Conservation (phyloP, 2,329 filamentous ascomycete genomes). For the Scedosporium dehoogii region DNA sequence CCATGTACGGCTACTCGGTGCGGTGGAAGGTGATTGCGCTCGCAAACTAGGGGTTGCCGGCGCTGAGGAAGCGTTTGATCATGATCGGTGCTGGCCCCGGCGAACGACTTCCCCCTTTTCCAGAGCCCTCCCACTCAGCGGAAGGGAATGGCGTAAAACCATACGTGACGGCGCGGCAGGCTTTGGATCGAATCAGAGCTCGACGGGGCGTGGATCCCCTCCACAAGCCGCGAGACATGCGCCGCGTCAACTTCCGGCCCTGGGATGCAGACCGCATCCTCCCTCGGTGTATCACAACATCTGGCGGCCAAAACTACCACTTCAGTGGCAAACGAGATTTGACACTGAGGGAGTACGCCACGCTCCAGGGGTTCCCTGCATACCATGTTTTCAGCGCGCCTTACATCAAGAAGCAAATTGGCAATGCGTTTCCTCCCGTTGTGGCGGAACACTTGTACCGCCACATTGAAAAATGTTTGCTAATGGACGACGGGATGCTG, state of each 20-base stretch:
- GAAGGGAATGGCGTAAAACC: constrained; percentile 24
- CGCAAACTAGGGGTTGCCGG: constrained; percentile 39
- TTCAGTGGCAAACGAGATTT: constrained; percentile 53
- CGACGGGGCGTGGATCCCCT: constrained; percentile 20
- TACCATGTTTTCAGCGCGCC: constrained; percentile 45
- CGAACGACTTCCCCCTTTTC: constrained; percentile 58
- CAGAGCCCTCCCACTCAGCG: constrained; percentile 46
- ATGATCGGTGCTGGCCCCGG: constrained; percentile 57
- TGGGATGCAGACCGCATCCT: constrained; percentile 40
- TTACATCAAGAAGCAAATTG: constrained; percentile 54
- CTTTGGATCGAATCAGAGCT: constrained; percentile 24
- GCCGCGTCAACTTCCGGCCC: constrained; percentile 18
- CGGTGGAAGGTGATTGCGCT: constrained; percentile 54
- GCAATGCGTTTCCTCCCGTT: constrained; percentile 66
- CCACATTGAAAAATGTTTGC: constrained; percentile 36
- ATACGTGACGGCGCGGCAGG: constrained; percentile 34
- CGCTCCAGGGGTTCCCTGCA: constrained; percentile 58
- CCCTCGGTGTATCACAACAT: constrained; percentile 53
- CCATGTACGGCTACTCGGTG: constrained; percentile 56
- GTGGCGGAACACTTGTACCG: constrained; percentile 39
- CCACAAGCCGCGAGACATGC: constrained; percentile 25
- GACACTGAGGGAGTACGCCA: constrained; percentile 58
- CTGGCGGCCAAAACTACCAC: constrained; percentile 53
- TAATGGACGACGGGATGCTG: constrained; percentile 26
- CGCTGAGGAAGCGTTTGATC: constrained; percentile 40